Evolutionary conservation across 331 rosid genomes (phyloP), one percentile per base, ranked within the genome.

Genomic region (Phaseolus coccineus): DNA sequence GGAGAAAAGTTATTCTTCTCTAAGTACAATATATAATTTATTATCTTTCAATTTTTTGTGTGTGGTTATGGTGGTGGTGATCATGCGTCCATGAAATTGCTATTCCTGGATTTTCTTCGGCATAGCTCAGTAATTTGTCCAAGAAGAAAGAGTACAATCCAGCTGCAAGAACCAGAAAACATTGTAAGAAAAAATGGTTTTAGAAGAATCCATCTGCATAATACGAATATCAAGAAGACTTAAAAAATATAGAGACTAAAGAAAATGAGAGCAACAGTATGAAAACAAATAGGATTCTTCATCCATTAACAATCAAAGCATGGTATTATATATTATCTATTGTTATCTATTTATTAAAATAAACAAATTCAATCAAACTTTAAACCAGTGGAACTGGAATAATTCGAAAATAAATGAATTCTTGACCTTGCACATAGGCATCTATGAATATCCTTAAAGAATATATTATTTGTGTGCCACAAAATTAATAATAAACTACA

Each of bases 141-240:
- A 28, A 1, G 22, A 28, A 28, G 31, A 28, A 28, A 28, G 52
- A 94, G 83, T 70, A 91, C 92, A 80, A 94, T 79, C 98, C 98
- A 85, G 90, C 98, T 94, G 92, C 85, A 84, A 82, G 68, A 84
- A 74, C 56, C 73, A 56, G 46, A 46, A 58, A 16, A 81, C 57
- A 64, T 31, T 39, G 33, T 56, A 76, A 83, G 66, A 69, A 69
- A 62, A 46, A 80, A 80, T 65, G 69, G 76, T 66, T 13, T 27
- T 50, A 13, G 25, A 24, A 24, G 74, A 50, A 76, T 78, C 68
- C 37, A 80, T 71, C 57, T 47, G 77, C 48, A 65, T 64, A 44
- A 40, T 50, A 27, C 50, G 15, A 44, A 37, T 27, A 48, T 73
- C 74, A 65, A 27, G 59, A 46, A 65, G 57, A 84, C 22, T 19